These are phyloP conservation scores for Fonsecaea pugnacius DNA, from an alignment of 2,329 filamentous ascomycete genomes.

Conservation along the genomic window DNA sequence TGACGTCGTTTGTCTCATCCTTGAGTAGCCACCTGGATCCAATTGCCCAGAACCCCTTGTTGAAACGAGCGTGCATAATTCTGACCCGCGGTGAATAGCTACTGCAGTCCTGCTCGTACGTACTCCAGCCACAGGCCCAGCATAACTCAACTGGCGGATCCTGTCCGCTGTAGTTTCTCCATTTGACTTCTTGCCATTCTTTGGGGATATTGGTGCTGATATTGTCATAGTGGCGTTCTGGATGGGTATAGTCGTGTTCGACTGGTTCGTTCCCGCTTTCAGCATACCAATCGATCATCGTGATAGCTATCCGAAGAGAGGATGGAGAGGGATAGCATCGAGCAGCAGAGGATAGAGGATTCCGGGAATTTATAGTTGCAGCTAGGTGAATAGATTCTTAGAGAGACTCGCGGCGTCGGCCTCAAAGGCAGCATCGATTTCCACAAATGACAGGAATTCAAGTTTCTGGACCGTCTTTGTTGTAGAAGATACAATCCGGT, in stretches of 20 bases:
- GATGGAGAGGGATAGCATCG: background rate
- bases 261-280: background rate
- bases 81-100: slow-evolving; percentile 11
- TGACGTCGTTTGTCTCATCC: slow-evolving; percentile 18
- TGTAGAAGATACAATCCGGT: background rate
- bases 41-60: slow-evolving; percentile 15
- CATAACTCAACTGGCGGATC: background rate
- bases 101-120: background rate
- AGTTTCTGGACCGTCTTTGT: background rate
- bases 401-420: background rate
- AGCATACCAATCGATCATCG: background rate
- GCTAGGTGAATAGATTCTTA: background rate
- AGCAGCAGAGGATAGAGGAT: background rate
- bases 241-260: slow-evolving; percentile 1
- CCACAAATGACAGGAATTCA: background rate
- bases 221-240: background rate
- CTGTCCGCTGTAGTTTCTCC: fast-evolving
- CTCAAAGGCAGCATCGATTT: background rate
- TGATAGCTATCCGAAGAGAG: background rate
- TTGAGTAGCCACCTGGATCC: slow-evolving; percentile 19
- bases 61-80: slow-evolving; percentile 13
- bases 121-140: background rate
- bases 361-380: background rate
- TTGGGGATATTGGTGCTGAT: background rate
- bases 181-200: background rate